These are phyloP conservation scores for Scheffersomyces stipitis DNA, from an alignment of 805 yeast species.

Conservation along the genomic window DNA sequence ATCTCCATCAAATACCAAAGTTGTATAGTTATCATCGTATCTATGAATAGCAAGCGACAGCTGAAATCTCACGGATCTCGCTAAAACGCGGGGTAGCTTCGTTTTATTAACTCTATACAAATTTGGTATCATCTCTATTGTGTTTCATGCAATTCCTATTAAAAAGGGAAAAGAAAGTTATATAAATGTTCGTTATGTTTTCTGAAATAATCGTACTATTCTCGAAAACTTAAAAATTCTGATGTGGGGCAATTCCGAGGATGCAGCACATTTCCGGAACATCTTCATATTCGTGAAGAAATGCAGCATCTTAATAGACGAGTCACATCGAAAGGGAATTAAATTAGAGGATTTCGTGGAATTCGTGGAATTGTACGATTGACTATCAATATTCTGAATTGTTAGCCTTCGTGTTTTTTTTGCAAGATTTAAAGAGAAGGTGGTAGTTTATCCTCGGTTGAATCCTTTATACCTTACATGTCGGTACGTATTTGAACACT, in stretches of 20 bases:
- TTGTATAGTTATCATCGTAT: conserved; percentile 22
- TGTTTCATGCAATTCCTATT: conserved; percentile 2
- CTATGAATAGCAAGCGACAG: conserved; percentile 11
- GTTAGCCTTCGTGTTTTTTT: too few species aligned
- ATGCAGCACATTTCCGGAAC: background rate
- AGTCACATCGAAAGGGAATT: background rate
- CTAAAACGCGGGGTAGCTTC: background rate
- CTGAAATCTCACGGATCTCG: background rate
- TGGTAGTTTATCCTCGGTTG: too few species aligned
- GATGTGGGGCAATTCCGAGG: conserved; percentile 4
- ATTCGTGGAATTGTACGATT: background rate
- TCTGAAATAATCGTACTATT: conserved; percentile 1
- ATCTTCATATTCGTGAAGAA: background rate
- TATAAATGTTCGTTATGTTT: background rate
- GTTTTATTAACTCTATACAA: background rate
- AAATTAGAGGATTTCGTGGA: background rate
- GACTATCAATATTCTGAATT: too few species aligned
- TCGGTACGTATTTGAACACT: too few species aligned
- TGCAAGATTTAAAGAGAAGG: too few species aligned
- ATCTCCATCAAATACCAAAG: conserved; percentile 19
- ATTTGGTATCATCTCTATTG: background rate
- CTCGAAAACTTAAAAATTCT: background rate
- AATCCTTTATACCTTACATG: too few species aligned
- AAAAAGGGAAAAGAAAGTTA: conserved; percentile 1
- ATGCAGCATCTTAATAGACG: background rate